A percentile compares a stretch with the other conserved stretches of the same genome.
phyloP scores from a whole-genome alignment of 768 basidiomycete species.

The Glaciozyma martinii region DNA sequence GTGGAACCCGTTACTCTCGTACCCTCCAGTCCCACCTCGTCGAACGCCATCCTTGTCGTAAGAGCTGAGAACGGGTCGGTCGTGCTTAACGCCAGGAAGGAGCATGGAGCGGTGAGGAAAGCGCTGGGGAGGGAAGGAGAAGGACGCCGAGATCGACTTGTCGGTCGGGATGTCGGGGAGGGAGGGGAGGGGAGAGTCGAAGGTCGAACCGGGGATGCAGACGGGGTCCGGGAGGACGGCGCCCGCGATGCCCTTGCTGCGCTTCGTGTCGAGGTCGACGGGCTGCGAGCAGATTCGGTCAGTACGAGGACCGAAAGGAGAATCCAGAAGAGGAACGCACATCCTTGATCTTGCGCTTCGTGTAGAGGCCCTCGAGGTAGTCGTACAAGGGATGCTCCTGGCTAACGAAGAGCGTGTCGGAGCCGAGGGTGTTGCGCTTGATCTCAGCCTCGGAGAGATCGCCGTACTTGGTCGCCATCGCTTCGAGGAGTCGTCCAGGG shows the following conservation, averaged over 20 bases:
- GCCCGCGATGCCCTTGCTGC: conserved; percentile 73
- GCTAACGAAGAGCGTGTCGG: conserved; percentile 68
- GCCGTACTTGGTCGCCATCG: conserved; percentile 56
- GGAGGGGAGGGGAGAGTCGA: conserved; percentile 60
- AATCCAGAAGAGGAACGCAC: conserved; percentile 44
- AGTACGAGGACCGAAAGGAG: neutral
- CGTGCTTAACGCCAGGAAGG: conserved; percentile 59
- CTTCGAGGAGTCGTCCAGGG: conserved; percentile 65
- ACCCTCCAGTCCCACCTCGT: conserved; percentile 26
- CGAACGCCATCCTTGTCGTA: conserved; percentile 55
- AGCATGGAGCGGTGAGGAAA: conserved; percentile 76
- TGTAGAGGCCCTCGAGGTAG: conserved; percentile 78
- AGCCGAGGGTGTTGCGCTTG: conserved; percentile 75
- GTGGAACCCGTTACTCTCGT: conserved; percentile 27
- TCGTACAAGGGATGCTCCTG: conserved; percentile 80
- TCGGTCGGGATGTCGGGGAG: conserved; percentile 78
- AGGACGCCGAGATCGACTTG: conserved; percentile 72
- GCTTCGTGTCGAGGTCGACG: conserved; percentile 55
- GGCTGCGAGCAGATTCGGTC: conserved; percentile 49
- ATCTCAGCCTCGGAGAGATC: conserved; percentile 69
- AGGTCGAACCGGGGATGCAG: conserved; percentile 85
- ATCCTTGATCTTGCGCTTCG: conserved; percentile 70
- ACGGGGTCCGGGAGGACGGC: conserved; percentile 71
- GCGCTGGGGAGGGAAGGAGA: conserved; percentile 79
- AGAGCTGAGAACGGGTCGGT: conserved; percentile 54